Percentiles rank a stretch among this genome's conserved stretches.
These are phyloP conservation scores for Suhomyces faveliae DNA, from an alignment of 805 yeast genomes.

Conservation along the genomic window DNA sequence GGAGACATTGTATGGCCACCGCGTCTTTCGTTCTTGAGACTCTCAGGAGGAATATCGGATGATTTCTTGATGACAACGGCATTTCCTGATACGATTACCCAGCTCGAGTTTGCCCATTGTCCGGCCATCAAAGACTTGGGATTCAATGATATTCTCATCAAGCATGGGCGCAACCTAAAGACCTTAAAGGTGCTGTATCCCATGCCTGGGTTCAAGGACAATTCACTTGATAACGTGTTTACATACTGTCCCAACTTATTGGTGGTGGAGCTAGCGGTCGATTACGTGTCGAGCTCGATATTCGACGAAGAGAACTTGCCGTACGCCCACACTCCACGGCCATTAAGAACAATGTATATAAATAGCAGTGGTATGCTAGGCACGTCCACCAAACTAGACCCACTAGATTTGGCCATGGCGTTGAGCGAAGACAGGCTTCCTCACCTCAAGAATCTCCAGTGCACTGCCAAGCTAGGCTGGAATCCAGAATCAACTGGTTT, in stretches of 20 bases:
- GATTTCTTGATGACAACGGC: constrained; percentile 65
- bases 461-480: constrained; percentile 87
- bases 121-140: constrained; percentile 71
- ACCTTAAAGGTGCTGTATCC: constrained; percentile 77
- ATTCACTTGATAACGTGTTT: constrained; percentile 72
- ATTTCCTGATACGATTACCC: constrained; percentile 72
- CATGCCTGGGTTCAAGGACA: constrained; percentile 72
- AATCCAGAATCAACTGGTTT: constrained; percentile 47
- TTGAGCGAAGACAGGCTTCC: constrained; percentile 77
- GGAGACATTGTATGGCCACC: constrained; percentile 73
- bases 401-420: constrained; percentile 86
- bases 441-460: constrained; percentile 55
- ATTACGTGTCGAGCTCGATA: constrained; percentile 57
- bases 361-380: constrained; percentile 89
- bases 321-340: constrained; percentile 31
- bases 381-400: constrained; percentile 76
- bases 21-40: constrained; percentile 62
- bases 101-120: constrained; percentile 82
- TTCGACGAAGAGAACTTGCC: constrained; percentile 35
- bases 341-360: constrained; percentile 61
- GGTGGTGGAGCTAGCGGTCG: constrained; percentile 70
- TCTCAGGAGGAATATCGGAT: constrained; percentile 89
- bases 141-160: constrained; percentile 56
- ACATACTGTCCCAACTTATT: constrained; percentile 71
- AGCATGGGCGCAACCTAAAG: constrained; percentile 64